Evolutionary conservation across 176 grass and related monocot species (phyloP).

Genomic region (Cenchrus americanus): DNA sequence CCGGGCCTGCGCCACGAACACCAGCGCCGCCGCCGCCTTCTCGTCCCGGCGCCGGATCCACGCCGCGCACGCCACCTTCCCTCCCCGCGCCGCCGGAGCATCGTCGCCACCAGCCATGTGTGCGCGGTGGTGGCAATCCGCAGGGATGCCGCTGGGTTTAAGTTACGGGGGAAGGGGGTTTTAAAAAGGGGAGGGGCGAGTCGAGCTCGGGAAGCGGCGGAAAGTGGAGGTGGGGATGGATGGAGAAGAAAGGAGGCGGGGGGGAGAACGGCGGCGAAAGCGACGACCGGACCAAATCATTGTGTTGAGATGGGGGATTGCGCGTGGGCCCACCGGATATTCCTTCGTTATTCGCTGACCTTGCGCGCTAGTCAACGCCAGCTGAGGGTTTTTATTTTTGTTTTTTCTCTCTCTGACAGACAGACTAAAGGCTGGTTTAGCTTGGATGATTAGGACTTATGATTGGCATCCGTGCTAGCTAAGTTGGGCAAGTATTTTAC

Average conservation of each 20-base stretch:
- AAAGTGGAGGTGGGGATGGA: not conserved
- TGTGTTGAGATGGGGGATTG: not conserved
- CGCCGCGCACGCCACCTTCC: constrained; percentile 63
- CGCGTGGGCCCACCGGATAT: constrained; percentile 28
- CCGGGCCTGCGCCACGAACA: constrained; percentile 63
- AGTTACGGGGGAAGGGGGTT: not conserved
- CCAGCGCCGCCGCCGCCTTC: constrained; percentile 55
- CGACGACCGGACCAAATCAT: constrained; percentile 3
- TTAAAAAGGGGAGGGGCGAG: not conserved
- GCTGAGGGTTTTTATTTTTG: not conserved
- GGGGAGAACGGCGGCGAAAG: not conserved
- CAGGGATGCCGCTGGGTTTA: not conserved
- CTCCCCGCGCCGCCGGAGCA: constrained; percentile 16
- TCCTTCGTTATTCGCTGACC: constrained; percentile 35
- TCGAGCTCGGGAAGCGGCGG: not conserved
- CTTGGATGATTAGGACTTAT: not conserved
- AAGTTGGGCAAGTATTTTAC: not conserved
- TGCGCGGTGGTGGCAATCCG: not conserved
- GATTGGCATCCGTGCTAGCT: not conserved
- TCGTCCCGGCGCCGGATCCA: constrained; percentile 84
- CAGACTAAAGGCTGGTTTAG: not conserved
- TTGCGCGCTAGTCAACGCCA: not conserved
- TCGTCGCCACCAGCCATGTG: constrained; percentile 43
- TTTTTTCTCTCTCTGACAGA: not conserved
- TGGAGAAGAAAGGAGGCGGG: not conserved